Conservation (phyloP, 192 early-diverging fungal genomes). For the Funneliformis geosporum region DNA sequence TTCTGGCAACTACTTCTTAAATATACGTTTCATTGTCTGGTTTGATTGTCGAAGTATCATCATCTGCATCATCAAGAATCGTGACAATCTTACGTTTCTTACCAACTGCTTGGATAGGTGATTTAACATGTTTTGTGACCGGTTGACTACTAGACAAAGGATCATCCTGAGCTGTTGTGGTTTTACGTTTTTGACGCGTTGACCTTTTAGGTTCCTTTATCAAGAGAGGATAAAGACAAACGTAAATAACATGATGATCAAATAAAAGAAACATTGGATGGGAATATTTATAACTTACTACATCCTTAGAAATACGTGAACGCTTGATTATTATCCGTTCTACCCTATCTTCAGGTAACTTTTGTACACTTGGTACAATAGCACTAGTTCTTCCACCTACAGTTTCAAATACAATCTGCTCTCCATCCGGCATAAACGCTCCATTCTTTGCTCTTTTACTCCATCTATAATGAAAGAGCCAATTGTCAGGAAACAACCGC, state of each 20-base stretch:
- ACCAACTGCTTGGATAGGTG: too few species aligned
- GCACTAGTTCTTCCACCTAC: slow-evolving; percentile 72
- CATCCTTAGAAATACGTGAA: neutral
- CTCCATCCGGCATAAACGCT: slow-evolving; percentile 56
- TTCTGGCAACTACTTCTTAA: slow-evolving; percentile 68
- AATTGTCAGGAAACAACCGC: slow-evolving; percentile 62
- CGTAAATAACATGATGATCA: too few species aligned
- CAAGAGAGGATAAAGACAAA: neutral
- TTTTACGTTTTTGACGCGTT: neutral
- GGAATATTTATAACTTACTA: neutral
- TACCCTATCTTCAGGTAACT: slow-evolving; percentile 36
- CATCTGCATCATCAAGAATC: neutral
- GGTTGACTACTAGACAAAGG: too few species aligned
- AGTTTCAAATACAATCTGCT: slow-evolving; percentile 62
- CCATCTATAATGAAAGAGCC: slow-evolving; percentile 84
- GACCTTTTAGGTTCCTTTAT: neutral
- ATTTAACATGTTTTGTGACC: too few species aligned
- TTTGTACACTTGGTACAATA: slow-evolving; percentile 59
- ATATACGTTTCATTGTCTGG: neutral
- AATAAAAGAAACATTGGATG: too few species aligned
- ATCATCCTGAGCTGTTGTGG: neutral
- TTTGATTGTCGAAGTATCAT: neutral
- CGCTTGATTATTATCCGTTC: neutral
- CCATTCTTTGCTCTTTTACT: slow-evolving; percentile 54
- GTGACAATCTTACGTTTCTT: too few species aligned